A percentile compares a stretch with the other conserved stretches of the same genome.
Evolutionary conservation across 345 rosid genomes (phyloP).

Genomic region (Acer negundo): DNA sequence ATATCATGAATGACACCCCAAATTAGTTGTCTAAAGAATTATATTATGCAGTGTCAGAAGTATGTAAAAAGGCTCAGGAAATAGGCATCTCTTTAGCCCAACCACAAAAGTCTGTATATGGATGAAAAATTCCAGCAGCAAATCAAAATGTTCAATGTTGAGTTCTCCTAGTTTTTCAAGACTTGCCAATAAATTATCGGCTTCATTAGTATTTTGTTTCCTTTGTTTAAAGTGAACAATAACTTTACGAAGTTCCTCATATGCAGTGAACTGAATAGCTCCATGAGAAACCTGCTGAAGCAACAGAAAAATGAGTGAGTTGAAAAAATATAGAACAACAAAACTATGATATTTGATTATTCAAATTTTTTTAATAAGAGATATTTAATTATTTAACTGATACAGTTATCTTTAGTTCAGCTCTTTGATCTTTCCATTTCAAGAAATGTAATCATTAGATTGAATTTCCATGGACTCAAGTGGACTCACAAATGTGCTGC

Average conservation of each 20-base stretch:
- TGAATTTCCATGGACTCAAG: background rate
- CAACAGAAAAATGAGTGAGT: constrained; percentile 21
- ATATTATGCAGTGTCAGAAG: background rate
- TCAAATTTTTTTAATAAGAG: background rate
- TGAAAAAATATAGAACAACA: constrained; percentile 14
- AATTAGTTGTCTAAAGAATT: background rate
- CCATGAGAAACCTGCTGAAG: constrained; percentile 96
- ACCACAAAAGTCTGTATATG: background rate
- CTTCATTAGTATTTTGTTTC: constrained; percentile 30
- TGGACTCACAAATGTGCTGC: background rate
- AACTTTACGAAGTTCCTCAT: constrained; percentile 85
- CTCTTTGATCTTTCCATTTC: constrained; percentile 1
- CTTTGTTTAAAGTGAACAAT: constrained; percentile 47
- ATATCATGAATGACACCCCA: background rate
- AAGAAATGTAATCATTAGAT: background rate
- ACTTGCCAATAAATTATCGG: constrained; percentile 63
- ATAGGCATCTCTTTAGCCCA: background rate
- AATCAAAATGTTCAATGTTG: background rate
- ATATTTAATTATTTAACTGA: constrained; percentile 5
- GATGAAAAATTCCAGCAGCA: background rate
- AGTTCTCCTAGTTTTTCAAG: background rate
- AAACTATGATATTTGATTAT: background rate
- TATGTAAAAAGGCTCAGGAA: background rate
- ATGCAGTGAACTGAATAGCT: constrained; percentile 86
- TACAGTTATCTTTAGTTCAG: constrained; percentile 10